These are phyloP conservation scores for Argentina anserina DNA, from an alignment of 306 rosid genomes.

Conservation along the genomic window DNA sequence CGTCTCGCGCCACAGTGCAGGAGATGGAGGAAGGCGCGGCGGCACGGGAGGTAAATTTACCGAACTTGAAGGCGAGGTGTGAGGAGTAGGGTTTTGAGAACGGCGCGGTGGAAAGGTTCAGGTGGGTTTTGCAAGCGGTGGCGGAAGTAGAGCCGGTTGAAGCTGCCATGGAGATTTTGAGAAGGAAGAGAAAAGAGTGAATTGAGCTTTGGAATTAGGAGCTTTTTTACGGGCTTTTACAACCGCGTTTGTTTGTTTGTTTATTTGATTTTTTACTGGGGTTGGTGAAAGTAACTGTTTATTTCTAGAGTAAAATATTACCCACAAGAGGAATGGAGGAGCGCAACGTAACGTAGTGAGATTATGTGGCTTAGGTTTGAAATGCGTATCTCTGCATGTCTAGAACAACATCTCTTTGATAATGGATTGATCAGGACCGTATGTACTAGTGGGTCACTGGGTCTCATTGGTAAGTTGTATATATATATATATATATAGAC, in stretches of 20 bases:
- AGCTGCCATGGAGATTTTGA: constrained; percentile 4
- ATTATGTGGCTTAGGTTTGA: no score
- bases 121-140: constrained; percentile 29
- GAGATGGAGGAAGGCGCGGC: constrained; percentile 34
- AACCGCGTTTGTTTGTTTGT: background rate
- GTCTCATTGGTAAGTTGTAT: no score
- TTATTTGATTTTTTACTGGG: background rate
- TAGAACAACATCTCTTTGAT: no score
- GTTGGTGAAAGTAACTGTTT: background rate
- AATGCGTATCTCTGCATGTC: no score
- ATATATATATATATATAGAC: no score
- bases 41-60: constrained; percentile 30
- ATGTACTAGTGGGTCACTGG: no score
- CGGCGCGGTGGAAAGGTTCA: constrained; percentile 11
- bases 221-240: background rate
- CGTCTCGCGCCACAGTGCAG: constrained; percentile 48
- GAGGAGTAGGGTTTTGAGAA: constrained; percentile 26
- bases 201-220: background rate
- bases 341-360: no score
- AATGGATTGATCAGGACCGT: no score
- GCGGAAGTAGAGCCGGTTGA: background rate
- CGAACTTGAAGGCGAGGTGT: constrained; percentile 28
- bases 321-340: no score
- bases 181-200: background rate
- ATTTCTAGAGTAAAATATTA: no score